A percentile compares a stretch with the other conserved stretches of the same genome.
phyloP scores from a whole-genome alignment of 306 rosid species.

The Rubus idaeus region DNA sequence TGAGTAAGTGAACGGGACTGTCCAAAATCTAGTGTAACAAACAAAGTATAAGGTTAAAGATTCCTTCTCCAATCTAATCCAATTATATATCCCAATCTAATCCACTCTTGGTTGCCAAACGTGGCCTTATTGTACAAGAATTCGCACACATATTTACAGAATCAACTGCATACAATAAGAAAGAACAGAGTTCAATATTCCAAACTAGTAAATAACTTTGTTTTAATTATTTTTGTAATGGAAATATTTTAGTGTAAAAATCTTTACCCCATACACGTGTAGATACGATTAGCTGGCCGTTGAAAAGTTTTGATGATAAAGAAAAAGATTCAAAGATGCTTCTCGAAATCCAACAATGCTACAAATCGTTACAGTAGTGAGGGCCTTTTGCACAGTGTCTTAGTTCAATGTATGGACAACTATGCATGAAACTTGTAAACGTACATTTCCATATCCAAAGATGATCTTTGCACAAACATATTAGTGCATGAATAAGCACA shows the following conservation, averaged over 20 bases:
- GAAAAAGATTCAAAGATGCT: conserved; percentile 27
- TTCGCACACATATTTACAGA: no score
- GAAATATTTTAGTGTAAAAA: background rate
- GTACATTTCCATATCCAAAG: conserved; percentile 3
- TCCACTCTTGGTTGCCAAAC: no score
- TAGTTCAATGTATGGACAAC: background rate
- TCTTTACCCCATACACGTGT: background rate
- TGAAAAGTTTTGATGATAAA: background rate
- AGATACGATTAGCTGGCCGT: background rate
- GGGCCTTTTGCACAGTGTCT: conserved; percentile 11
- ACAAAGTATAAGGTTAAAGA: no score
- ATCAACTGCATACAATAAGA: no score
- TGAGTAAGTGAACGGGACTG: no score
- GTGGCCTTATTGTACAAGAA: no score
- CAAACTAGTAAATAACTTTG: background rate
- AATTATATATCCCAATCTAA: no score
- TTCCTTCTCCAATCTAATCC: no score
- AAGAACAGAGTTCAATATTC: no score
- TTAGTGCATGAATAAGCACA: background rate
- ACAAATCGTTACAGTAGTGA: conserved; percentile 20
- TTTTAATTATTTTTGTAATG: no score
- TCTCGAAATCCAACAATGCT: conserved; percentile 36
- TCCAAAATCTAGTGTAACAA: no score
- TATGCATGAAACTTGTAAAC: conserved; percentile 33
- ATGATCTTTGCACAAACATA: background rate